phyloP scores from a whole-genome alignment of 768 basidiomycete genomes.

The Phylloporus arenicola region DNA sequence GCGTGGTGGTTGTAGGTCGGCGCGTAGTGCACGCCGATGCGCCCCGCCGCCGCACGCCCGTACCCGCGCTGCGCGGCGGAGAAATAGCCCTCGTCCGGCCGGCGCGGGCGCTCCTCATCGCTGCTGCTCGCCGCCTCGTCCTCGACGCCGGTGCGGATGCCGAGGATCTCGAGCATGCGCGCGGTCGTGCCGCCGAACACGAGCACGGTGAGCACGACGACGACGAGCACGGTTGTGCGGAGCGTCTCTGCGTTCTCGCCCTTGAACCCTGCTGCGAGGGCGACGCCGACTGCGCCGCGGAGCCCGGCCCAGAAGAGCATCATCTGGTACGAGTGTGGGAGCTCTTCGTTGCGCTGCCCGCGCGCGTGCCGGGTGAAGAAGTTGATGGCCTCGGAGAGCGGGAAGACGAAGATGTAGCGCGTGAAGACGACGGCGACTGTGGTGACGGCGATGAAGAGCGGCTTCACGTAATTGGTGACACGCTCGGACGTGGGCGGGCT shows the following conservation, averaged over 20 bases:
- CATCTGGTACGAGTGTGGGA: conserved; percentile 98
- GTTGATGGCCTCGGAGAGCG: conserved; percentile 92
- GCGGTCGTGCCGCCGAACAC: conserved; percentile 97
- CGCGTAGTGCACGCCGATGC: conserved; percentile 57
- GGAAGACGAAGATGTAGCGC: conserved; percentile 93
- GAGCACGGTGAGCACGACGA: conserved; percentile 91
- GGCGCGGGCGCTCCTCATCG: conserved; percentile 47
- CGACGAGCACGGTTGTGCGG: conserved; percentile 89
- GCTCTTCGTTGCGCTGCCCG: conserved; percentile 82
- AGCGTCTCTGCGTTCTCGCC: conserved; percentile 91
- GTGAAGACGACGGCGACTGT: conserved; percentile 91
- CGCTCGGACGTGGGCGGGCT: conserved; percentile 70
- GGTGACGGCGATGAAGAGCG: conserved; percentile 89
- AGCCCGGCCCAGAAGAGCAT: conserved; percentile 99
- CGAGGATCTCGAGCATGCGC: conserved; percentile 94
- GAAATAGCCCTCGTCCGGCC: conserved; percentile 36
- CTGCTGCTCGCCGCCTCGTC: conserved; percentile 70
- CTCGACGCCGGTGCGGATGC: conserved; percentile 91
- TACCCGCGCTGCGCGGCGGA: conserved; percentile 23
- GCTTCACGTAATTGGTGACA: conserved; percentile 85
- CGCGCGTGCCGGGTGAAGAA: conserved; percentile 79
- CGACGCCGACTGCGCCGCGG: conserved; percentile 95
- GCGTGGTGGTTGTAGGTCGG: conserved; percentile 59
- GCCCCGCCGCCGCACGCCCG: conserved; percentile 34
- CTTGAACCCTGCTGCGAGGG: conserved; percentile 91